Base-by-base conservation (phyloP, 768 basidiomycete genomes). In the Macrolepiota fuliginosa region DNA sequence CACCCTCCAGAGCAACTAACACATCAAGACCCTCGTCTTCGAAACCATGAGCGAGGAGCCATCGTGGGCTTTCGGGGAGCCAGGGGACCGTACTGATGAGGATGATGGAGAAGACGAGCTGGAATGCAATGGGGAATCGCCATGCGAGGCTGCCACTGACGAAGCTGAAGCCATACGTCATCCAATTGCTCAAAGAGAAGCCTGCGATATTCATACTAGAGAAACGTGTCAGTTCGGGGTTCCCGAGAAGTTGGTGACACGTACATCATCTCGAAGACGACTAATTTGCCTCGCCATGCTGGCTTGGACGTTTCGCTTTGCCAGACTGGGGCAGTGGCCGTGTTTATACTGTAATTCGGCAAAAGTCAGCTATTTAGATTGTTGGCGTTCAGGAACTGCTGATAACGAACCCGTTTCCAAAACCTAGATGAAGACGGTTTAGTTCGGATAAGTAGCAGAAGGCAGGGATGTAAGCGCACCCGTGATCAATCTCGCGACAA, bases 91-190 rank as follows among this genome's bases (percentile, higher is more conserved):
- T 81, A 19, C 71, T 66, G n/a, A 81, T 65, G 6, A 83, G 65
- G 51, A 81, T 72, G 32, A 77, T 51, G 9, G 80, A 81, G 66
- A 81, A 83, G 3, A 77, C 67, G 24, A 83, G 74, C 56, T 83
- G 80, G 62, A 83, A 81, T 1, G 80, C 80, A 53, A 83, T 81
- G 3, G 80, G 81, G 69, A 81, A 81, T 5, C 81, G 70, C 81
- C 80, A 81, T 10, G 78, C 69, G 17, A 81, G 68, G 66, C 76
- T 78, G 22, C 80, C 79, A 5, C 68, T 55, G 17, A 76, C 64
- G 65, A 77, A 82, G 65, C 79, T 81, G 65, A 81, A 79, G 10
- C 80, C 79, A 63, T 82, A 82, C 0, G 81, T 82, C 78, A 82
- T 79, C 81, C 81, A 82, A 62, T 82, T 81, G 60, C 79, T 80